Base-by-base conservation (phyloP, 1,139 yeast genomes). In the Suhomyces terraborum region DNA sequence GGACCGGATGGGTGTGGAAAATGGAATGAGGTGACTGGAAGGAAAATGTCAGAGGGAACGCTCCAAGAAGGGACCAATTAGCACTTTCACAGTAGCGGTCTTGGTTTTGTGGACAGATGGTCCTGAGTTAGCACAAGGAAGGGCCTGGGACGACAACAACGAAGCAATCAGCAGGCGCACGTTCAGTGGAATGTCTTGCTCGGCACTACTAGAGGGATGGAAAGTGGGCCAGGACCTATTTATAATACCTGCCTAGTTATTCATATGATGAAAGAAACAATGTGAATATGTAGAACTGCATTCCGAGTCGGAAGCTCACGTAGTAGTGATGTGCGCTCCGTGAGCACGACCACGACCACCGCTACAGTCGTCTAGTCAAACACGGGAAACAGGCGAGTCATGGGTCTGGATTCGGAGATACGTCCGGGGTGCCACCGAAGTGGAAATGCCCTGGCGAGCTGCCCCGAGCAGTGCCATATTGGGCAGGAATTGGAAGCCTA, bases 241-340 rank as follows among this genome's bases (percentile, higher is more conserved):
- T 30, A 30, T 30, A 30, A 13, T 30, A 20, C 8, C 7, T 23
- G 32, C 24, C 32, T 21, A n/a, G 17, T 21, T 30, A 13, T 6
- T n/a, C 14, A 18, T 30, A 30, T 30, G 24, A 30, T 13, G 24
- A 18, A 30, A 30, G 32, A 30, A 29, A 28, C 32, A 30, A 30
- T 32, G 35, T 32, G 27, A 22, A 22, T n/a, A n/a, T n/a, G 35
- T 19, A 30, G 20, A 30, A 30, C 35, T 22, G 27, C 36, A 34
- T 34, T 34, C 36, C 36, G 36, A 34, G n/a, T 32, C 28, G 28
- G 31, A n/a, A 26, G 24, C 23, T 19, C 5, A 18, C 9, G 13
- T 13, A 34, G 30, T 25, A 10, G 36, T 34, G 21, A 34, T 13
- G 8, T 34, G 36, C 23, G 14, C 16, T 9, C 36, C 36, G 36